phyloP scores from a whole-genome alignment of 805 yeast genomes.

The Metschnikowia aberdeeniae region DNA sequence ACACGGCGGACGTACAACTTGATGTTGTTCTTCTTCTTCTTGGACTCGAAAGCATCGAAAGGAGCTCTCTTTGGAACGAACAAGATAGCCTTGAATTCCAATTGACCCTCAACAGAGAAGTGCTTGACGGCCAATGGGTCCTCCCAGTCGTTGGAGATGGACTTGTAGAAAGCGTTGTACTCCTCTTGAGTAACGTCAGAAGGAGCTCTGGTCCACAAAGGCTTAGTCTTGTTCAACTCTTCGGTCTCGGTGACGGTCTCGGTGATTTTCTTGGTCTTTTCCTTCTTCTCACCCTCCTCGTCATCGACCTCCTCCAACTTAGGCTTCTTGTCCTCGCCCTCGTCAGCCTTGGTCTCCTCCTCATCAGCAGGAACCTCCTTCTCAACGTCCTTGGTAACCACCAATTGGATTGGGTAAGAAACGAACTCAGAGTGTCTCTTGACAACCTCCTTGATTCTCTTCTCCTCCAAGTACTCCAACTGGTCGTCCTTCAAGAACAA shows the following conservation, averaged over 20 bases:
- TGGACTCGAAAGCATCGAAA: conserved; percentile 94
- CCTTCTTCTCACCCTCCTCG: conserved; percentile 57
- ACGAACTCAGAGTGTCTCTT: conserved; percentile 99
- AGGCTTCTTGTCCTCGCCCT: conserved; percentile 59
- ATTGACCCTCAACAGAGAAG: conserved; percentile 99
- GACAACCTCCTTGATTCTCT: conserved; percentile 98
- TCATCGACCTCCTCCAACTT: conserved; percentile 69
- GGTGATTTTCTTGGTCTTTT: conserved; percentile 83
- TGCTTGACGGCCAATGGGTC: conserved; percentile 99
- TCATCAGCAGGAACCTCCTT: conserved; percentile 91
- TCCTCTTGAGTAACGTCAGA: conserved; percentile 96
- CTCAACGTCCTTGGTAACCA: conserved; percentile 98
- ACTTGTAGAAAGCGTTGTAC: conserved; percentile 98
- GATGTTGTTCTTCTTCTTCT: conserved; percentile 99
- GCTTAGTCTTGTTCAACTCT: conserved; percentile 98
- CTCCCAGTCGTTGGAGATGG: conserved; percentile 99
- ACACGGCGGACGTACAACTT: conserved; percentile 99
- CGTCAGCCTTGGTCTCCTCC: conserved; percentile 46
- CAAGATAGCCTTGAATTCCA: conserved; percentile 96
- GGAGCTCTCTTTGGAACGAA: conserved; percentile 99
- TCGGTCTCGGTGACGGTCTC: conserved; percentile 94
- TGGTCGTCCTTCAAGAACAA: conserved; percentile 98
- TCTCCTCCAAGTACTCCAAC: conserved; percentile 98
- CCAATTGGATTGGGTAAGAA: conserved; percentile 97
- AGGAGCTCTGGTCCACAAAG: conserved; percentile 99